These are phyloP conservation scores for Penicillium brevicompactum DNA, from an alignment of 2,329 filamentous ascomycete genomes.

Conservation along the genomic window DNA sequence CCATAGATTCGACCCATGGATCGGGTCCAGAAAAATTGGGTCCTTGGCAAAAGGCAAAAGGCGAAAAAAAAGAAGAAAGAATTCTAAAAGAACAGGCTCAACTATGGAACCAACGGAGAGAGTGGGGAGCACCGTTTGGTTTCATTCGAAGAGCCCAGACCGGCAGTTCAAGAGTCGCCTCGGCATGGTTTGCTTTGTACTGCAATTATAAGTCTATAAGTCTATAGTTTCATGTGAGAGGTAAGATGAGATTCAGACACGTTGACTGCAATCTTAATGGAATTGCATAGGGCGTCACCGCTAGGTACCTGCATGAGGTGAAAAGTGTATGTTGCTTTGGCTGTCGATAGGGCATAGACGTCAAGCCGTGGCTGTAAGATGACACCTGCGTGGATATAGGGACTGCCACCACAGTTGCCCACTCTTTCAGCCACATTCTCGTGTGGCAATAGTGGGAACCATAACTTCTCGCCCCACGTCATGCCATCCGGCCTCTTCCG, in stretches of 20 bases:
- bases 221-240: neutral
- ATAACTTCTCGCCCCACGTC: constrained; percentile 12
- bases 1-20: constrained; percentile 20
- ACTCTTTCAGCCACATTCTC: neutral
- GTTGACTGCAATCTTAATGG: neutral
- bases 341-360: too few relatives aligned
- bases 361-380: neutral
- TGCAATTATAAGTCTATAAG: neutral
- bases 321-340: too few relatives aligned
- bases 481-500: constrained; percentile 15
- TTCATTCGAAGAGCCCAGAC: neutral
- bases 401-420: neutral
- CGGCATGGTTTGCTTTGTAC: neutral
- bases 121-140: neutral
- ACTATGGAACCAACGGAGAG: constrained; percentile 14
- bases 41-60: constrained; percentile 17
- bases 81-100: constrained; percentile 15
- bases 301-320: neutral
- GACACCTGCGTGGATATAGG: neutral
- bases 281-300: neutral
- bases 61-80: constrained; percentile 8
- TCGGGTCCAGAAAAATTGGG: constrained; percentile 16
- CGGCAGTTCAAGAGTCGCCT: neutral
- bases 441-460: constrained; percentile 13
- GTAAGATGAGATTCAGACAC: neutral